Percentiles rank a stretch among this genome's conserved stretches.
Evolutionary conservation across 345 rosid species (phyloP).

Genomic region (Syzygium oleosum): DNA sequence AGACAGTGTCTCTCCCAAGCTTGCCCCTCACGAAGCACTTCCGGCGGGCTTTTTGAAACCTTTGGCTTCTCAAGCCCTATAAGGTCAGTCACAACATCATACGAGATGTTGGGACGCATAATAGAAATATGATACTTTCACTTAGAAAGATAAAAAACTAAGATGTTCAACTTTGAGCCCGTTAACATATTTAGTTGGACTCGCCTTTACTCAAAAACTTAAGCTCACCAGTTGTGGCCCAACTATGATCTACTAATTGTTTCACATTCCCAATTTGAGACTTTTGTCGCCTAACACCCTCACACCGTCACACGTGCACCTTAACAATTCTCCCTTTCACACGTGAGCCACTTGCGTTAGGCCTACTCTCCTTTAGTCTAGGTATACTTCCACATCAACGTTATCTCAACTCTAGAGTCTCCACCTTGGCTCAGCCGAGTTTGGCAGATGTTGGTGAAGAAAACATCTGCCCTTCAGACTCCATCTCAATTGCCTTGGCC

Average conservation of each 20-base stretch:
- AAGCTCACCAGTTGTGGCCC: background rate
- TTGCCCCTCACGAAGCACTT: background rate
- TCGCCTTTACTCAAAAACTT: too few relatives aligned
- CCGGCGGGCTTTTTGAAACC: background rate
- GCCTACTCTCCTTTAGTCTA: background rate
- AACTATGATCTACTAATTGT: too few relatives aligned
- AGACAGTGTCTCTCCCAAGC: background rate
- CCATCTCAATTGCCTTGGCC: background rate
- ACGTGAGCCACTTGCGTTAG: too few relatives aligned
- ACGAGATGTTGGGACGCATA: background rate
- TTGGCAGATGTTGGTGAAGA: background rate
- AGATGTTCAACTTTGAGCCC: too few relatives aligned
- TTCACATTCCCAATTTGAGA: background rate
- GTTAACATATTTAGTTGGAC: too few relatives aligned
- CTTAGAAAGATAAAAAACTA: too few relatives aligned
- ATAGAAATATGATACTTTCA: background rate
- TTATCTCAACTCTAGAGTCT: background rate
- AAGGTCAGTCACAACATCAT: background rate
- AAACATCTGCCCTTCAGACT: background rate
- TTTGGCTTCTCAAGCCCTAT: background rate
- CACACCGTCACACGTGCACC: background rate
- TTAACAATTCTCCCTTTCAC: background rate
- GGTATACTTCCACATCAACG: background rate
- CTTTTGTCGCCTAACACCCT: too few relatives aligned
- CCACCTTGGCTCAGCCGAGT: background rate